Percentiles rank a stretch among this genome's conserved stretches.
phyloP scores from a whole-genome alignment of 2,329 filamentous ascomycete genomes.

The Chrysoporthe austroafricana region DNA sequence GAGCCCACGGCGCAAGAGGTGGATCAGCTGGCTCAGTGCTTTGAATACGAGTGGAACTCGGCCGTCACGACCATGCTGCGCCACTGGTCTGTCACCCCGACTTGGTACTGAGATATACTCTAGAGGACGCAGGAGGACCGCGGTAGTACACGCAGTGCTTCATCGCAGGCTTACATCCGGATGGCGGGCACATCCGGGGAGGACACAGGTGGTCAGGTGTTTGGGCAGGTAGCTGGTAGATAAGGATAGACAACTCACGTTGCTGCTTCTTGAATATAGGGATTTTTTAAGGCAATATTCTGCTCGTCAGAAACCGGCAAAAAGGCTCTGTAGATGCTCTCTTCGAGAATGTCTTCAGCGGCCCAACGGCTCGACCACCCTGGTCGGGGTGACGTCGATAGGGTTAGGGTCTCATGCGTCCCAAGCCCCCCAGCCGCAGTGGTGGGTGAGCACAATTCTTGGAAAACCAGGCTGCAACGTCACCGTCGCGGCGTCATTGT shows the following conservation, averaged over 20 bases:
- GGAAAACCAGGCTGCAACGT: slow-evolving; percentile 2
- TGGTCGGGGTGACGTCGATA: slow-evolving; percentile 11
- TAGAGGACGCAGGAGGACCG: not conserved
- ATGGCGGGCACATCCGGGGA: slow-evolving; percentile 1
- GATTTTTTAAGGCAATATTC: not conserved
- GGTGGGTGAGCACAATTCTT: not conserved
- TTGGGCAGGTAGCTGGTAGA: not conserved
- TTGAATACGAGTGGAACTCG: slow-evolving; percentile 68
- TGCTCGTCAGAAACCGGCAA: too few species aligned
- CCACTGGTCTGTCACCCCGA: slow-evolving; percentile 68
- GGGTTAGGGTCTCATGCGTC: slow-evolving; percentile 15
- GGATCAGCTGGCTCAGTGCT: slow-evolving; percentile 62
- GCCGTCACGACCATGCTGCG: slow-evolving; percentile 69
- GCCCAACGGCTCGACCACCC: too few species aligned
- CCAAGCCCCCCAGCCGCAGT: too few species aligned
- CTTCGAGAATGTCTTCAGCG: too few species aligned
- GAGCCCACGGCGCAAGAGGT: slow-evolving; percentile 60
- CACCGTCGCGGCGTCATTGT: not conserved
- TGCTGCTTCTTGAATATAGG: not conserved
- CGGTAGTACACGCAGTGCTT: not conserved
- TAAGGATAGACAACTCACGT: not conserved
- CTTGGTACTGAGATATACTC: slow-evolving; percentile 47
- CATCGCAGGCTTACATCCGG: not conserved
- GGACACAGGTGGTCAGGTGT: not conserved
- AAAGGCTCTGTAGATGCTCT: too few species aligned